Evolutionary conservation across 495 filamentous ascomycete genomes (phyloP).

Genomic region (Margaritispora aquatica): DNA sequence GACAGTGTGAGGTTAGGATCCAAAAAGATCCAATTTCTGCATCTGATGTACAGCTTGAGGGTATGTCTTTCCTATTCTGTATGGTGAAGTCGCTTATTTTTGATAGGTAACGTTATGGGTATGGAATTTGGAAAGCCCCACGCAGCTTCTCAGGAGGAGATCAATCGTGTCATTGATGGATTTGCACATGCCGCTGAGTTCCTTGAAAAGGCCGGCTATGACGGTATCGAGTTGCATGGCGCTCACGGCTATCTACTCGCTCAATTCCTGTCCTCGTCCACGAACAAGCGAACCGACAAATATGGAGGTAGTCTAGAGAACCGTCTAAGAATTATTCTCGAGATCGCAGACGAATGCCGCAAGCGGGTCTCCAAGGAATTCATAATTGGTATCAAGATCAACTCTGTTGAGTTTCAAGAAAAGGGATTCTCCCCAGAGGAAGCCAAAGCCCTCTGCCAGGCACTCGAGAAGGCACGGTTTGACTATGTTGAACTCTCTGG

Average conservation of each 20-base stretch:
- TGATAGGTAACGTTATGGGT: slow-evolving; percentile 23
- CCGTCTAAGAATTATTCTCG: slow-evolving; percentile 40
- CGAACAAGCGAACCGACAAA: slow-evolving; percentile 50
- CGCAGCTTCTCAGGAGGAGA: slow-evolving; percentile 53
- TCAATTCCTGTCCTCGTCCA: slow-evolving; percentile 55
- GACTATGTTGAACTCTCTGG: slow-evolving; percentile 62
- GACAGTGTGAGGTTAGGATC: slow-evolving; percentile 42
- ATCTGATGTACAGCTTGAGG: slow-evolving; percentile 50
- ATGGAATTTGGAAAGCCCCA: slow-evolving; percentile 42
- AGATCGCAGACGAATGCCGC: slow-evolving; percentile 38
- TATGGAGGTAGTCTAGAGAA: slow-evolving; percentile 55
- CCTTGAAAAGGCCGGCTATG: slow-evolving; percentile 61
- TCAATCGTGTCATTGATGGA: slow-evolving; percentile 50
- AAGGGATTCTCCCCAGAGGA: slow-evolving; percentile 52
- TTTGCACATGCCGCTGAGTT: slow-evolving; percentile 56
- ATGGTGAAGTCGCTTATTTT: slow-evolving; percentile 19
- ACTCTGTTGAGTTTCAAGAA: slow-evolving; percentile 62
- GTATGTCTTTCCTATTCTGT: slow-evolving; percentile 5
- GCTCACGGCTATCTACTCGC: slow-evolving; percentile 61
- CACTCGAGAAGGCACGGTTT: slow-evolving; percentile 48
- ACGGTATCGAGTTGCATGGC: slow-evolving; percentile 55
- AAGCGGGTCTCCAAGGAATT: slow-evolving; percentile 32
- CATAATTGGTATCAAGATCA: slow-evolving; percentile 60
- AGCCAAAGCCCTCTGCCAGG: slow-evolving; percentile 43
- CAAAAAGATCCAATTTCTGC: slow-evolving; percentile 53